Evolutionary conservation across 2,329 filamentous ascomycete species (phyloP).

Genomic region (Curvularia spicifera): DNA sequence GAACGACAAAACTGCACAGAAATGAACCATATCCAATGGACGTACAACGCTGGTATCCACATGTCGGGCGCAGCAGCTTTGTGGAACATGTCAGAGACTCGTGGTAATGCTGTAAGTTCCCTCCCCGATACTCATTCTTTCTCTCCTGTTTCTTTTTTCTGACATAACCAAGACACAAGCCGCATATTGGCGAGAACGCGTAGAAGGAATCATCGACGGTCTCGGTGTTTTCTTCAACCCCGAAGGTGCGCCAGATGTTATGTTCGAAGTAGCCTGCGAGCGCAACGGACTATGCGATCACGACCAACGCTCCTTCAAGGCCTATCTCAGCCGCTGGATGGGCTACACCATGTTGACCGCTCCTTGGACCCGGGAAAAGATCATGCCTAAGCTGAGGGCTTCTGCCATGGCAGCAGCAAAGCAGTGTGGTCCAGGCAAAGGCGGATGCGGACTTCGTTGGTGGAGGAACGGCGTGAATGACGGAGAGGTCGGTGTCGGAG

Average conservation of each 20-base stretch:
- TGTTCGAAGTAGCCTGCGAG: constrained; percentile 57
- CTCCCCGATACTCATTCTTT: too few relatives aligned
- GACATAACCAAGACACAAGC: constrained; percentile 22
- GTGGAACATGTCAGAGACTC: constrained; percentile 53
- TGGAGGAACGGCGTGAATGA: constrained; percentile 52
- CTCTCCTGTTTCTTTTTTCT: constrained; percentile 13
- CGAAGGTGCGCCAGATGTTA: constrained; percentile 53
- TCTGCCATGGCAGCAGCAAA: constrained; percentile 63
- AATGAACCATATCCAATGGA: constrained; percentile 54
- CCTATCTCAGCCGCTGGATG: constrained; percentile 52
- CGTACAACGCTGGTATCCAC: constrained; percentile 55
- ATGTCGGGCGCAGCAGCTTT: constrained; percentile 54
- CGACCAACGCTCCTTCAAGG: constrained; percentile 56
- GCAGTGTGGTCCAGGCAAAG: constrained; percentile 60
- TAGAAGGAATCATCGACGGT: constrained; percentile 42
- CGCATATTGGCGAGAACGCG: constrained; percentile 30
- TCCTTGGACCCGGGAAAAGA: constrained; percentile 41
- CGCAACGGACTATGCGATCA: constrained; percentile 52
- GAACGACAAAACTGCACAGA: constrained; percentile 52
- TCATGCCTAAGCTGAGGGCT: constrained; percentile 59
- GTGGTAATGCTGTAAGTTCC: constrained; percentile 30
- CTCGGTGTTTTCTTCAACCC: constrained; percentile 52
- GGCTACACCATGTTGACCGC: constrained; percentile 48
- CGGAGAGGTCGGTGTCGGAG: constrained; percentile 59
- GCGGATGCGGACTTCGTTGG: constrained; percentile 56